Base-by-base conservation (phyloP, 179 eudicot genomes). In the Spergularia azorica region DNA sequence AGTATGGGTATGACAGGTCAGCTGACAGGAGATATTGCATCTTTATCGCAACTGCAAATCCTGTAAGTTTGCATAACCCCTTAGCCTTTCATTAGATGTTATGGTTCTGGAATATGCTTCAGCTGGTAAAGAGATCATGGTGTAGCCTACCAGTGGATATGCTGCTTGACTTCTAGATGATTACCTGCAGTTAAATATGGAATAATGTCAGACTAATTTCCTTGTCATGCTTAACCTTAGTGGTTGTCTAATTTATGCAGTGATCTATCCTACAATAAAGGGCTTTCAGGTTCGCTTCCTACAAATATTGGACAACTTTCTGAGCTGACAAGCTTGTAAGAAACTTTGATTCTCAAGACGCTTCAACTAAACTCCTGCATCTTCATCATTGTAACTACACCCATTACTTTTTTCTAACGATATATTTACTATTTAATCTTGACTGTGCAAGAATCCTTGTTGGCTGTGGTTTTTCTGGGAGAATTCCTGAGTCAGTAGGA, bases 251-350 rank as follows among this genome's bases (percentile, higher is more conserved):
- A 66, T 61, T 26, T 32, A 18, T 83, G 61, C 83, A 93, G 98
- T 81, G 95, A 90, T 83, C 84, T 93, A 26, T 93, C 98, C 57
- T 90, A 87, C 82, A 93, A 93, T 84, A 77, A 75, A 75, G 93
- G 83, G 9, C 73, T 93, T 79, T 84, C 83, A 6, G 98, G 98
- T 69, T 41, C 92, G 74, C 86, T 93, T 86, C 91, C 98, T 66
- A 55, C 71, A 38, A 63, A 74, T 18, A 90, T 93, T 52, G 97
- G 97, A 84, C 67, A 82, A 32, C 73, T 91, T 71, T 82, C 77
- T 70, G 82, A 90, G 73, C 82, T 93, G 56, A 73, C 90, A 38
- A 89, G n/a, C 80, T 78, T 93, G 97, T 93, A 87, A 88, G 90
- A 39, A 83, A 48, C 50, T 39, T 6, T 60, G 6, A n/a, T 36